A percentile compares a stretch with the other conserved stretches of the same genome.
Evolutionary conservation across 164 flowering plant genomes (phyloP).

Genomic region (Vitis cinerea): DNA sequence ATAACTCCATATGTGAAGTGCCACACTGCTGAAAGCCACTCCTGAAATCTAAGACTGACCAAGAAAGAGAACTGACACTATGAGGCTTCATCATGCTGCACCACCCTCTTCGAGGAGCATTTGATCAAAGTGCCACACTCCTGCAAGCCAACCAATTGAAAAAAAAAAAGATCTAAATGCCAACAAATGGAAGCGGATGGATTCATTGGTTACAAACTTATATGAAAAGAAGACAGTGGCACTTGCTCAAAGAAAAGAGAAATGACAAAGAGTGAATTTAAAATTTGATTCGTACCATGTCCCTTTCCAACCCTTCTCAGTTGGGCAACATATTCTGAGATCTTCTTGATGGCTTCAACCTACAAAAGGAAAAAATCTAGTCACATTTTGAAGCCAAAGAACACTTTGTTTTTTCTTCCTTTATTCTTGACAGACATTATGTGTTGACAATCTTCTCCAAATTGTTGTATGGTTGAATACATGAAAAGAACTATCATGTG

Average conservation of each 20-base stretch:
- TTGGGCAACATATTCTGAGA: slow-evolving; percentile 35
- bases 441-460: background rate
- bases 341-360: slow-evolving; percentile 43
- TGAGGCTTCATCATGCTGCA: slow-evolving; percentile 8
- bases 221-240: background rate
- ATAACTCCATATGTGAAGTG: too few species aligned
- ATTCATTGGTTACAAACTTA: background rate
- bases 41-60: too few species aligned
- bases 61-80: too few species aligned
- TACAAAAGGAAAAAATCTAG: background rate
- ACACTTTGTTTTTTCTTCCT: background rate
- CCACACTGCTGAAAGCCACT: too few species aligned
- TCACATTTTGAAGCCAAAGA: background rate
- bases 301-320: slow-evolving; percentile 39
- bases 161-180: background rate
- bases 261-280: background rate
- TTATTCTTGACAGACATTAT: background rate
- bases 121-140: slow-evolving; percentile 77
- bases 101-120: slow-evolving; percentile 43
- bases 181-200: background rate
- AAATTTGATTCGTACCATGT: slow-evolving; percentile 27
- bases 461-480: background rate
- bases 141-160: slow-evolving; percentile 33
- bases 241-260: background rate
- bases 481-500: background rate